These are phyloP conservation scores for Terana coerulea DNA, from an alignment of 768 basidiomycete genomes.

Conservation along the genomic window DNA sequence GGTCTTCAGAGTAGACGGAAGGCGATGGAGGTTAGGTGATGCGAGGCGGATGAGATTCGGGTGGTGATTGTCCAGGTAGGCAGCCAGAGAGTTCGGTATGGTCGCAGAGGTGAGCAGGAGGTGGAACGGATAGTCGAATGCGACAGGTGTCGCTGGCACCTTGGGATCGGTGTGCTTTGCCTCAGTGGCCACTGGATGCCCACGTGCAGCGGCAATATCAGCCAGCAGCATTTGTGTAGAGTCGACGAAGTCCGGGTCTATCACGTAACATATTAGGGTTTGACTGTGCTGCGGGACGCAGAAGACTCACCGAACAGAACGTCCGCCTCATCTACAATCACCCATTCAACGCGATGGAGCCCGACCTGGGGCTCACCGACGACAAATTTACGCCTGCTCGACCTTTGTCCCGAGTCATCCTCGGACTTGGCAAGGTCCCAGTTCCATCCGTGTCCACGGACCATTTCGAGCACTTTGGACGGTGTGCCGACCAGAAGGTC, in stretches of 20 bases:
- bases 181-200: constrained; percentile 34
- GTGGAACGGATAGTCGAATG: constrained; percentile 69
- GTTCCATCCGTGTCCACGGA: constrained; percentile 53
- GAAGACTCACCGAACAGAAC: constrained; percentile 69
- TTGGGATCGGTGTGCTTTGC: constrained; percentile 7
- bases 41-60: constrained; percentile 68
- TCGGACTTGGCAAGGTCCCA: constrained; percentile 27
- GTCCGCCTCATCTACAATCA: constrained; percentile 89
- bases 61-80: constrained; percentile 60
- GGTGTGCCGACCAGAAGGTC: constrained; percentile 67
- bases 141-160: constrained; percentile 12
- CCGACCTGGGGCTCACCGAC: constrained; percentile 54
- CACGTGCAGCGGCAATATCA: constrained; percentile 64
- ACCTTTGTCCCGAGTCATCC: constrained; percentile 26
- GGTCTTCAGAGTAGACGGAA: constrained; percentile 65
- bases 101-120: constrained; percentile 83
- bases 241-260: constrained; percentile 81
- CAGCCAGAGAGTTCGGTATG: constrained; percentile 70
- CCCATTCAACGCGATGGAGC: constrained; percentile 77
- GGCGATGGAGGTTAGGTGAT: constrained; percentile 75
- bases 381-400: constrained; percentile 29
- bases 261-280: background rate
- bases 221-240: constrained; percentile 67
- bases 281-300: background rate
- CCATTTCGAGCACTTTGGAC: constrained; percentile 58